These are phyloP conservation scores for Phytophthora niederhauseri DNA, from an alignment of 352 stramenopile genomes.

Conservation along the genomic window DNA sequence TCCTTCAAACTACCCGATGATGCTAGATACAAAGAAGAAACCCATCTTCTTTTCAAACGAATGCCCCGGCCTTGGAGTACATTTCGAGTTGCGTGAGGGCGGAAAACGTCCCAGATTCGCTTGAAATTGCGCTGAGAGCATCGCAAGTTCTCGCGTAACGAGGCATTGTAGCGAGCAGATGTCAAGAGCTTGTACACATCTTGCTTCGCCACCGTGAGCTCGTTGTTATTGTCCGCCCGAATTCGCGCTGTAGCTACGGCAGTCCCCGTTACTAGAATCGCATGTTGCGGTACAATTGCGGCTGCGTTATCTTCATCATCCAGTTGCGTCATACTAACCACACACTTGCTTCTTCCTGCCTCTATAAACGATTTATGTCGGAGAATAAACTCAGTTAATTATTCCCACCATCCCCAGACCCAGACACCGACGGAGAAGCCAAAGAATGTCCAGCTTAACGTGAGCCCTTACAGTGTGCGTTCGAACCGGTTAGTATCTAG, in stretches of 20 bases:
- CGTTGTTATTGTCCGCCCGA: not conserved
- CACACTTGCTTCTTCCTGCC: not conserved
- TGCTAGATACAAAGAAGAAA: constrained; percentile 3
- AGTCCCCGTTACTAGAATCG: not conserved
- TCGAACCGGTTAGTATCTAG: too few relatives aligned
- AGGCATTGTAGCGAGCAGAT: not conserved
- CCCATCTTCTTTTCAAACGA: constrained; percentile 10
- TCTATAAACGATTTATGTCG: not conserved
- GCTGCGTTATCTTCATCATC: not conserved
- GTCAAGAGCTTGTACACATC: not conserved
- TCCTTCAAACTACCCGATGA: constrained; percentile 11
- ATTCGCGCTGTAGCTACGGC: not conserved
- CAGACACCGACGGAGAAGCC: not conserved
- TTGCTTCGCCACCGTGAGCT: not conserved
- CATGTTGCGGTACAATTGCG: not conserved
- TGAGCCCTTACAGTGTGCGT: too few relatives aligned
- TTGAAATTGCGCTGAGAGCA: not conserved
- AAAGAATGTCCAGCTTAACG: too few relatives aligned
- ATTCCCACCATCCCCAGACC: not conserved
- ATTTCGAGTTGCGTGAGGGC: not conserved
- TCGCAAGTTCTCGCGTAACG: not conserved
- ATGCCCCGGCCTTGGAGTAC: not conserved
- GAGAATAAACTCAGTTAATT: not conserved
- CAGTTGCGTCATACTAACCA: not conserved
- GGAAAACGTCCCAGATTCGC: not conserved